Conservation (phyloP, 2,329 filamentous ascomycete genomes). For the Diaporthe nobilis region DNA sequence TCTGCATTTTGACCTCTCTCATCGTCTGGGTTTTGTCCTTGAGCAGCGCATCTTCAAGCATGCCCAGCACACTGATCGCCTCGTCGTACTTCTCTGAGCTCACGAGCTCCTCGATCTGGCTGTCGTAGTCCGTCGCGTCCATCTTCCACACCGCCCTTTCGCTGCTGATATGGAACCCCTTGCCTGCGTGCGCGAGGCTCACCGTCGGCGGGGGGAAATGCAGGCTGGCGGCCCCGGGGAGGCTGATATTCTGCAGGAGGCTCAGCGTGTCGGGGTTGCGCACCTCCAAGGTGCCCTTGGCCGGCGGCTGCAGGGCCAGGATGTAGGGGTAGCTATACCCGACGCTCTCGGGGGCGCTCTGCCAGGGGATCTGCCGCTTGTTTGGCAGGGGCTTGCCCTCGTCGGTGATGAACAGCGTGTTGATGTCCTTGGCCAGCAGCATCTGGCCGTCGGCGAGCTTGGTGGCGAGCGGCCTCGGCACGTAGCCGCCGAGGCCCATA, state of each 20-base stretch:
- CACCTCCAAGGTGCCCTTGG: constrained; percentile 89
- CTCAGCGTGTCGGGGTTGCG: constrained; percentile 93
- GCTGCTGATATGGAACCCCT: constrained; percentile 94
- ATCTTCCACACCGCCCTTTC: constrained; percentile 96
- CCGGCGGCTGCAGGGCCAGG: constrained; percentile 84
- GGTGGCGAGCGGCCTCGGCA: constrained; percentile 89
- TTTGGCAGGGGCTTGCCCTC: constrained; percentile 82
- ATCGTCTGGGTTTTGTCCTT: constrained; percentile 85
- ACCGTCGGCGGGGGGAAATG: constrained; percentile 94
- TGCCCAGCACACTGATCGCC: constrained; percentile 87
- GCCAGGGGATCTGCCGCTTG: constrained; percentile 93
- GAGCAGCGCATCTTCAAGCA: constrained; percentile 93
- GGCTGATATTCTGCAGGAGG: constrained; percentile 85
- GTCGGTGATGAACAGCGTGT: constrained; percentile 90
- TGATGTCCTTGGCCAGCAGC: constrained; percentile 96
- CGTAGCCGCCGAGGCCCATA: constrained; percentile 93
- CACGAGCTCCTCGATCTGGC: constrained; percentile 87
- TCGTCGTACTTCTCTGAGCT: constrained; percentile 84
- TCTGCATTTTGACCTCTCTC: constrained; percentile 90
- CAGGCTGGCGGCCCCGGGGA: constrained; percentile 86
- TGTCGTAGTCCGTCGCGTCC: constrained; percentile 92
- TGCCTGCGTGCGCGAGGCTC: constrained; percentile 94
- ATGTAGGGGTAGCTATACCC: constrained; percentile 98
- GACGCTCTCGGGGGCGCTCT: constrained; percentile 86
- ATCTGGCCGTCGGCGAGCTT: constrained; percentile 87